Base-by-base conservation (phyloP, 2,329 filamentous ascomycete genomes). In the Diaporthe longicolla region DNA sequence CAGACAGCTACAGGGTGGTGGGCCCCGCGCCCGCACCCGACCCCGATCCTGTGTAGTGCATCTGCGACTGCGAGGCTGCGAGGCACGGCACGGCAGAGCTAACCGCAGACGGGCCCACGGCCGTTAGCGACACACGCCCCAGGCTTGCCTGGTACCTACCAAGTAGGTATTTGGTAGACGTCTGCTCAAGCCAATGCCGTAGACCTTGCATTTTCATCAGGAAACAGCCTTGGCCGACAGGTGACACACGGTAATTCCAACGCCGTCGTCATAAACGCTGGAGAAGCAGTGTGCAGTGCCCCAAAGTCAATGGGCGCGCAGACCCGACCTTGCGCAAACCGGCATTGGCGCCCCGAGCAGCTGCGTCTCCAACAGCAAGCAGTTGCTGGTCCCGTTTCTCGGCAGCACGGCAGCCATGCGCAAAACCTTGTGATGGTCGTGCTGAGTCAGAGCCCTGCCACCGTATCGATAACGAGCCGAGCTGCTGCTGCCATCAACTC, bases 261-360 rank as follows among this genome's bases (percentile, higher is more conserved):
- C 32, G 55, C 32, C 19, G 21, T 35, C 29, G 9, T n/a, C 43
- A 26, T 4, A 15, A n/a, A 43, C 24, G 6, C 13, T 35, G 37
- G 26, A 35, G n/a, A 21, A 35, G 50, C 57, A 71, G 17, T 45
- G 57, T 55, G 57, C 55, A 55, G 48, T 24, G 57, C 45, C n/a
- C n/a, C 19, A 63, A 63, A 63, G 45, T 63, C 70, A 71, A 71
- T 71, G 57, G 57, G 55, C 48, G 32, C 32, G 57, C 70, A 71
- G 48, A 63, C 57, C 63, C 57, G 57, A n/a, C 45, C 19, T 54
- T 65, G 57, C 57, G 57, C 70, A 71, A 71, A 63, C 50, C 57
- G 32, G 50, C 43, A 24, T 40, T 52, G 55, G 69, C 55, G 69
- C 69, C 52, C 24, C 35, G 55, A 57, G 50, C 65, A 66, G 63